Percentiles rank a stretch among this genome's conserved stretches.
phyloP scores from a whole-genome alignment of 2,329 filamentous ascomycete species.

The Penicillium vulpinum region DNA sequence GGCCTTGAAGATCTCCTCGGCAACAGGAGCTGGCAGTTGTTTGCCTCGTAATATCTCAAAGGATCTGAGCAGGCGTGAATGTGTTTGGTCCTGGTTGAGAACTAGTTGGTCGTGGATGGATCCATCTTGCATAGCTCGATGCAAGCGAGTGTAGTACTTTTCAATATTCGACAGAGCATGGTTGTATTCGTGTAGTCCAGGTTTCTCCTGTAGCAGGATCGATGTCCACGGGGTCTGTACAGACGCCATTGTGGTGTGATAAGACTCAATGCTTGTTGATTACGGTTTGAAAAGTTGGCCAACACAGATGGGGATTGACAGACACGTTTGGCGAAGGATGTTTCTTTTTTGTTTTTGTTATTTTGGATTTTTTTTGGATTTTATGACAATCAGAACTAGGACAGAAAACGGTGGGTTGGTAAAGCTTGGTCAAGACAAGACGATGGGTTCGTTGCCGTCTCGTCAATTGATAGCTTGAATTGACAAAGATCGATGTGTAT shows the following conservation, averaged over 20 bases:
- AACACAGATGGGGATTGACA: neutral
- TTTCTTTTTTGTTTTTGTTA: neutral
- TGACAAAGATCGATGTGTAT: neutral
- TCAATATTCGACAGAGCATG: conserved; percentile 7
- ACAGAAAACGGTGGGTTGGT: neutral
- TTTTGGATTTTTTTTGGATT: neutral
- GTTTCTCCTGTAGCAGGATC: conserved; percentile 6
- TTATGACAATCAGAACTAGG: neutral
- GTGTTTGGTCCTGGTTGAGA: conserved; percentile 6
- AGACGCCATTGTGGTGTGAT: conserved; percentile 1
- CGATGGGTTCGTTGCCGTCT: neutral
- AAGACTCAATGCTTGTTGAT: neutral
- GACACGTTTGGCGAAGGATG: neutral
- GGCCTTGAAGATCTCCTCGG: conserved; percentile 9
- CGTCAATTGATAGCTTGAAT: neutral
- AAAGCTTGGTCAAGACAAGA: neutral
- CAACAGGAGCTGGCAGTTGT: neutral
- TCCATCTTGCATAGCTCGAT: conserved; percentile 5
- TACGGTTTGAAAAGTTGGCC: neutral
- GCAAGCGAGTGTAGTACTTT: conserved; percentile 8
- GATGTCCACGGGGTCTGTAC: conserved; percentile 1
- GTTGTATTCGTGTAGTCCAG: conserved; percentile 10
- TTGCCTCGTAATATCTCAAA: conserved; percentile 8
- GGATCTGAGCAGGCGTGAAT: conserved; percentile 11
- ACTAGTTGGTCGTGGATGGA: conserved; percentile 6